phyloP scores from a whole-genome alignment of 129 eudicot genomes.

The Flaveria bidentis region DNA sequence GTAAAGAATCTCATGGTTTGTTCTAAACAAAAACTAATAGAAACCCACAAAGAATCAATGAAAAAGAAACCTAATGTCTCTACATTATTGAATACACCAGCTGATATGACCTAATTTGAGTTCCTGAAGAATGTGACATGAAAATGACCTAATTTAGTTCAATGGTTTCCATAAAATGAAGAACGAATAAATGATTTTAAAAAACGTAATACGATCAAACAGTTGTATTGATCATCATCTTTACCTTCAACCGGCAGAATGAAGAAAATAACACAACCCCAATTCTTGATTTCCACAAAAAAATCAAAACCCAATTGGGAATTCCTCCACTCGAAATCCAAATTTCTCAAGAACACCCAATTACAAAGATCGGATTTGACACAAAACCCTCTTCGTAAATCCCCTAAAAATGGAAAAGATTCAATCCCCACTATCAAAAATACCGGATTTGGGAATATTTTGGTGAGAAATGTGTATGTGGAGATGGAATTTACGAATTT shows the following conservation, averaged over 20 bases:
- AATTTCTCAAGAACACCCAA: too few relatives aligned
- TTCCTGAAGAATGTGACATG: background rate
- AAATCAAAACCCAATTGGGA: conserved; percentile 9
- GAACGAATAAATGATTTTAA: too few relatives aligned
- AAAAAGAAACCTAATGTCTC: background rate
- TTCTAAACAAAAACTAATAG: conserved; percentile 19
- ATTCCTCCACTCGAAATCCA: too few relatives aligned
- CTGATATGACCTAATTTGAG: conserved; percentile 18
- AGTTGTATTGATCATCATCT: too few relatives aligned
- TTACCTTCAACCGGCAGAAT: too few relatives aligned
- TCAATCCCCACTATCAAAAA: conserved; percentile 22
- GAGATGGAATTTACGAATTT: conserved; percentile 23
- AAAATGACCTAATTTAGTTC: too few relatives aligned
- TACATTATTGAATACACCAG: conserved; percentile 11
- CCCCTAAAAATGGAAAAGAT: background rate
- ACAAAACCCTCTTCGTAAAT: conserved; percentile 24
- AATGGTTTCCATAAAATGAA: too few relatives aligned
- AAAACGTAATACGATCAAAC: too few relatives aligned
- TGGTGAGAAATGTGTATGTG: background rate
- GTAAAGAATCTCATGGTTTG: conserved; percentile 61
- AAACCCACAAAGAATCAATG: conserved; percentile 18
- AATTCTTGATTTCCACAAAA: background rate
- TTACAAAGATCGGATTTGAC: background rate
- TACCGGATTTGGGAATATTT: too few relatives aligned
- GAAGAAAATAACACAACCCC: too few relatives aligned